A percentile compares a stretch with the other conserved stretches of the same genome.
Conservation (phyloP, 768 basidiomycete species). For the Sporobolomyces roseus region DNA sequence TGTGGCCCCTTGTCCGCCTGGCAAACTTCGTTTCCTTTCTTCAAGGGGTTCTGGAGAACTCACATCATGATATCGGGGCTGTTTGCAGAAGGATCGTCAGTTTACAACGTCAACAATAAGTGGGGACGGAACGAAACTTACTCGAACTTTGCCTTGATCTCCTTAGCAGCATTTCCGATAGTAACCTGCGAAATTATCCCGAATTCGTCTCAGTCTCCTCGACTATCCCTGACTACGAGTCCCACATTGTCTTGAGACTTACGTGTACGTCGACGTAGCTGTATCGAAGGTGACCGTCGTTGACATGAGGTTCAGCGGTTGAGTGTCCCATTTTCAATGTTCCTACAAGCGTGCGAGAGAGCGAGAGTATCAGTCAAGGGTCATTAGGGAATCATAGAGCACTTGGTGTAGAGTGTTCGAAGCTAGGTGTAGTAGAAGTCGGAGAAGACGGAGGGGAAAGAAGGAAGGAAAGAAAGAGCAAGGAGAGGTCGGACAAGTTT, state of each 20-base stretch:
- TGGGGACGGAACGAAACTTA: constrained; percentile 6
- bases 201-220: constrained; percentile 2
- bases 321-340: constrained; percentile 2
- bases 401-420: no score
- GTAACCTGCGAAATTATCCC: constrained; percentile 12
- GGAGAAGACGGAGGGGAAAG: neutral
- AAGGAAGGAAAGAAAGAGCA: neutral
- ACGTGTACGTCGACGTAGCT: constrained; percentile 22
- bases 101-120: neutral
- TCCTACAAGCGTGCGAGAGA: no score
- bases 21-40: no score
- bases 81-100: neutral
- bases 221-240: no score
- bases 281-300: constrained; percentile 28
- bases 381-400: neutral
- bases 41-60: neutral
- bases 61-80: constrained; percentile 68
- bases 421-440: neutral
- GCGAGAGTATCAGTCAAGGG: neutral
- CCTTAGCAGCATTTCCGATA: constrained; percentile 46
- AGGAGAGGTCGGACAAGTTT: neutral
- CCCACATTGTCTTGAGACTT: no score
- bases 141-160: constrained; percentile 72
- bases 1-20: no score
- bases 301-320: constrained; percentile 5